Evolutionary conservation across 2,329 filamentous ascomycete genomes (phyloP).

Genomic region (Penicillium glabrum): DNA sequence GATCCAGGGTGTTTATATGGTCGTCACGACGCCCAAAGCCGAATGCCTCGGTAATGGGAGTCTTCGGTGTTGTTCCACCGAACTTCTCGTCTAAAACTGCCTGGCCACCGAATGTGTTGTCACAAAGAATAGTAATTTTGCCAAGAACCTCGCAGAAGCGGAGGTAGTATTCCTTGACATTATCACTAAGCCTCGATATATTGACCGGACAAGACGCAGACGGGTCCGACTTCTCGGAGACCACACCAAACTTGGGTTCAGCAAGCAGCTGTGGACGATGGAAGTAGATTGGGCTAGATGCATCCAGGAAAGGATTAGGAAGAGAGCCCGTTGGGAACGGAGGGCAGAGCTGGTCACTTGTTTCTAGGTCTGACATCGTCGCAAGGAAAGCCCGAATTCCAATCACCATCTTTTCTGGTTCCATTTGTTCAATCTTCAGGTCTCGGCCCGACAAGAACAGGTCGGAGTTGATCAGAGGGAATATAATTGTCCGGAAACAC

Average conservation of each 20-base stretch:
- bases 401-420: conserved; percentile 96
- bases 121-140: conserved; percentile 93
- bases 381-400: conserved; percentile 91
- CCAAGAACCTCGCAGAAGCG: conserved; percentile 94
- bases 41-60: conserved; percentile 91
- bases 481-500: conserved; percentile 90
- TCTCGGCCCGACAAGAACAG: conserved; percentile 77
- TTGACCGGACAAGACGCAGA: conserved; percentile 53
- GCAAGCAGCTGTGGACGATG: conserved; percentile 39
- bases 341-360: conserved; percentile 71
- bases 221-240: conserved; percentile 31
- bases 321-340: conserved; percentile 73
- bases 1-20: conserved; percentile 69
- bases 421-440: conserved; percentile 83
- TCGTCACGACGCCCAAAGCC: conserved; percentile 85
- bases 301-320: conserved; percentile 37
- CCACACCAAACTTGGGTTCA: conserved; percentile 32
- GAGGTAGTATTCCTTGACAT: conserved; percentile 79
- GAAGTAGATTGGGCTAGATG: conserved; percentile 35
- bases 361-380: conserved; percentile 91
- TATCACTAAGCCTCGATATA: conserved; percentile 66
- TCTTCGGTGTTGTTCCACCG: conserved; percentile 81
- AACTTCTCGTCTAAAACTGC: conserved; percentile 96
- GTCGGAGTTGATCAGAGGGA: conserved; percentile 90
- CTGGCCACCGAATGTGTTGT: conserved; percentile 95